Conservation (phyloP, 805 yeast genomes). For the Saturnispora quitensis region DNA sequence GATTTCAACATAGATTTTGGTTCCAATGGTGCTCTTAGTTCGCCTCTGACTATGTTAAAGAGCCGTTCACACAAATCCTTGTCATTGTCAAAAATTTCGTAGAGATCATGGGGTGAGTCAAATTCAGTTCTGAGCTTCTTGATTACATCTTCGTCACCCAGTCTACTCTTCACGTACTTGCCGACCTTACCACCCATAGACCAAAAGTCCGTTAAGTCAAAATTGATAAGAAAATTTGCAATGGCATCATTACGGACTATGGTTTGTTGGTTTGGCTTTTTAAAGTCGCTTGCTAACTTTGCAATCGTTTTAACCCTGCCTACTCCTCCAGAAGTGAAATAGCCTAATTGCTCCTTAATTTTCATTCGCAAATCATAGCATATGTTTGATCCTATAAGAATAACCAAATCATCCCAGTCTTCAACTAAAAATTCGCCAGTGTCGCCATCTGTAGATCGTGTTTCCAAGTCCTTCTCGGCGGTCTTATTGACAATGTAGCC, state of each 20-base stretch:
- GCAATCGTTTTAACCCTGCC: slow-evolving; percentile 70
- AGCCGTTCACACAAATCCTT: slow-evolving; percentile 44
- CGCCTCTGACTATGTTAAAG: slow-evolving; percentile 58
- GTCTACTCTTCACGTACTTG: slow-evolving; percentile 37
- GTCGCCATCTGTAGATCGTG: slow-evolving; percentile 2
- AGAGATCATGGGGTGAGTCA: slow-evolving; percentile 29
- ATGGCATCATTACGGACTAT: slow-evolving; percentile 46
- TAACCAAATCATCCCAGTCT: slow-evolving; percentile 79
- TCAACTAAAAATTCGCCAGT: slow-evolving; percentile 10
- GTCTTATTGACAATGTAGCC: slow-evolving; percentile 23
- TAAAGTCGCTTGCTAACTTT: slow-evolving; percentile 76
- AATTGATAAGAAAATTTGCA: slow-evolving; percentile 44
- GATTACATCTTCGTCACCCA: slow-evolving; percentile 33
- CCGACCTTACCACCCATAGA: slow-evolving; percentile 91
- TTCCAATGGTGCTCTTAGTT: slow-evolving; percentile 42
- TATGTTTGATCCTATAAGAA: slow-evolving; percentile 56
- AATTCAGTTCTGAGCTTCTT: slow-evolving; percentile 43
- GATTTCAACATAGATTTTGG: slow-evolving; percentile 61
- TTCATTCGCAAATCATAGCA: slow-evolving; percentile 44
- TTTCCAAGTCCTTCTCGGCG: slow-evolving; percentile 16
- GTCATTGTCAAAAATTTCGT: slow-evolving; percentile 31
- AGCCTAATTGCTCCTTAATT: slow-evolving; percentile 51
- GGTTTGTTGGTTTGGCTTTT: slow-evolving; percentile 84
- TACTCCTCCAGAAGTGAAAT: slow-evolving; percentile 86
- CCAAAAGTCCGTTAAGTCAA: slow-evolving; percentile 69